Percentiles rank a stretch among this genome's conserved stretches.
These are phyloP conservation scores for Lophium mytilinum DNA, from an alignment of 495 filamentous ascomycete species.

Conservation along the genomic window DNA sequence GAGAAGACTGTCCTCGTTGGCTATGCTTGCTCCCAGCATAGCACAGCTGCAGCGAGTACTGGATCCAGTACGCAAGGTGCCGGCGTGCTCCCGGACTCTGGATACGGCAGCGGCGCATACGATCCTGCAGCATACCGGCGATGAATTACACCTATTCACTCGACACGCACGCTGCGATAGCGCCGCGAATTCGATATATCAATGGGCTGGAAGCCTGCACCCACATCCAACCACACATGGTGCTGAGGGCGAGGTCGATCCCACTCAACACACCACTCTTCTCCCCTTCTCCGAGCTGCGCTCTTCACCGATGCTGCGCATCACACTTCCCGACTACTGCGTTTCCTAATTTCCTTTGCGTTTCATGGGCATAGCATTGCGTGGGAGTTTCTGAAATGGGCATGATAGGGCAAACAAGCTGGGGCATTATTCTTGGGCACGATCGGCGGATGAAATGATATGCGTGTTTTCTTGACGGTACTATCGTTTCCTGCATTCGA, in stretches of 20 bases:
- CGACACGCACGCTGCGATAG: neutral
- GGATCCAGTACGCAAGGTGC: constrained; percentile 5
- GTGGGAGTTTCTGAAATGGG: constrained; percentile 14
- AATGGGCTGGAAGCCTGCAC: too few relatives aligned
- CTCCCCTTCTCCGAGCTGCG: constrained; percentile 13
- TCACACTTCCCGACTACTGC: neutral
- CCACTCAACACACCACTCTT: too few relatives aligned
- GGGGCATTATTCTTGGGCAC: too few relatives aligned
- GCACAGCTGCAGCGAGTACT: constrained; percentile 33
- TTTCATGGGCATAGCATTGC: constrained; percentile 1
- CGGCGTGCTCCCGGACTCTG: constrained; percentile 40
- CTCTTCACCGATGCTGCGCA: constrained; percentile 1
- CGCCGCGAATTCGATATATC: neutral
- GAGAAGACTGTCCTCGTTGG: constrained; percentile 73
- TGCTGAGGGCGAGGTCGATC: too few relatives aligned
- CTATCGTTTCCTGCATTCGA: too few relatives aligned
- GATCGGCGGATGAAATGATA: too few relatives aligned
- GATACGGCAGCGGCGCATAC: constrained; percentile 41
- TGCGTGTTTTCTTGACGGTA: too few relatives aligned
- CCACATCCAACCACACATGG: too few relatives aligned
- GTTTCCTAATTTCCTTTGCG: constrained; percentile 5
- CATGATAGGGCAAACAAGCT: neutral
- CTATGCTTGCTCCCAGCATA: constrained; percentile 63
- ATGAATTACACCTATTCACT: constrained; percentile 1
- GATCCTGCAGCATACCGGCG: constrained; percentile 4